phyloP scores from a whole-genome alignment of 2,329 filamentous ascomycete genomes.

The Penicillium sp. region DNA sequence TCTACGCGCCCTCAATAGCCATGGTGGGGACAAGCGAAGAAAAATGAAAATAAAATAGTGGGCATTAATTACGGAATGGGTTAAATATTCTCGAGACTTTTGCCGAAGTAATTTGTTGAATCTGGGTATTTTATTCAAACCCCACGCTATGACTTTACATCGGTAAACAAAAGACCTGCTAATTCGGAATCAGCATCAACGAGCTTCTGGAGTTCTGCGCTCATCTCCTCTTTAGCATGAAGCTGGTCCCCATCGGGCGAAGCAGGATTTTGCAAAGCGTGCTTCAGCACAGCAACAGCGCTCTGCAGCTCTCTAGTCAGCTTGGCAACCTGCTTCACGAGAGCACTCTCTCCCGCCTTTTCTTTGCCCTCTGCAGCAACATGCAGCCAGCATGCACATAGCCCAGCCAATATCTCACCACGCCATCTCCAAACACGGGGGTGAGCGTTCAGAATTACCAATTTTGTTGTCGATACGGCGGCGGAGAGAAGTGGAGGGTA shows the following conservation, averaged over 20 bases:
- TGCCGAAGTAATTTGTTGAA: too few species aligned
- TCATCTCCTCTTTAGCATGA: slow-evolving; percentile 30
- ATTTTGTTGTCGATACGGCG: slow-evolving; percentile 56
- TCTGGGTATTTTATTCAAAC: not conserved
- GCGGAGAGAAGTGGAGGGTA: slow-evolving; percentile 56
- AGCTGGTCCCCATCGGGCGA: slow-evolving; percentile 20
- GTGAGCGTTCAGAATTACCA: slow-evolving; percentile 66
- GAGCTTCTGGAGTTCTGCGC: slow-evolving; percentile 35
- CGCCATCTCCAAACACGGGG: slow-evolving; percentile 65
- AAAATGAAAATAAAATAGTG: too few species aligned
- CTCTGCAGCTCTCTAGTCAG: slow-evolving; percentile 32
- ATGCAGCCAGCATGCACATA: slow-evolving; percentile 65
- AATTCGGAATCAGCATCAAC: slow-evolving; percentile 39
- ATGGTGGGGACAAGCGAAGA: too few species aligned
- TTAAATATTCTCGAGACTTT: too few species aligned
- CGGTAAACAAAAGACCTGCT: slow-evolving; percentile 25
- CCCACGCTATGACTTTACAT: not conserved
- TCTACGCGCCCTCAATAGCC: too few species aligned
- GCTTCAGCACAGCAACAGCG: slow-evolving; percentile 30
- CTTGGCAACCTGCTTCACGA: slow-evolving; percentile 9
- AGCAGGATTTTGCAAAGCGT: slow-evolving; percentile 31
- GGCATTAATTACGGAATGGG: too few species aligned
- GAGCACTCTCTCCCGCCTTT: slow-evolving; percentile 2
- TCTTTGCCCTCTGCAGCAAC: slow-evolving; percentile 40
- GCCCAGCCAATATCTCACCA: slow-evolving; percentile 63